These are phyloP conservation scores for Aspergillus sclerotioniger DNA, from an alignment of 495 filamentous ascomycete species.

Conservation along the genomic window DNA sequence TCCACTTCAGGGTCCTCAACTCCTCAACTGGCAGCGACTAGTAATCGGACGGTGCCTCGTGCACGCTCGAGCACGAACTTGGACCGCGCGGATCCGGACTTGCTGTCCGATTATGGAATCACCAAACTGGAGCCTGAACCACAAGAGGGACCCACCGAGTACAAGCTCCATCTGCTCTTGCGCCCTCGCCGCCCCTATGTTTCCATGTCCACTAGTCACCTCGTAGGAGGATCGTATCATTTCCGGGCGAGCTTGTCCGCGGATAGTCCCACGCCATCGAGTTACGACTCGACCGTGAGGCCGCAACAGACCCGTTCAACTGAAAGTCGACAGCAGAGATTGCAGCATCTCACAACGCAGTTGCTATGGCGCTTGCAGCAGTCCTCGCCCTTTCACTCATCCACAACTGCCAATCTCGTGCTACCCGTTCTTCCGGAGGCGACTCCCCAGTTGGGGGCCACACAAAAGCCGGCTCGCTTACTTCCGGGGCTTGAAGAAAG, in stretches of 20 bases:
- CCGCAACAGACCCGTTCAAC: slow-evolving; percentile 31
- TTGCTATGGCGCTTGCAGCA: slow-evolving; percentile 93
- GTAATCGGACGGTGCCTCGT: slow-evolving; percentile 24
- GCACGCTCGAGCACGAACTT: slow-evolving; percentile 27
- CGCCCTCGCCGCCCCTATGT: slow-evolving; percentile 73
- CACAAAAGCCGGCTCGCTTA: slow-evolving; percentile 59
- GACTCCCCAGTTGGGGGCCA: slow-evolving; percentile 48
- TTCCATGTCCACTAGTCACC: slow-evolving; percentile 57
- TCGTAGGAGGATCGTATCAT: slow-evolving; percentile 60
- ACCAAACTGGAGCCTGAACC: slow-evolving; percentile 85
- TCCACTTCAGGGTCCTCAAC: slow-evolving; percentile 51
- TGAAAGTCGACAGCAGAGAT: slow-evolving; percentile 69
- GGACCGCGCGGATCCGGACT: slow-evolving; percentile 42
- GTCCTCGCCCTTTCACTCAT: slow-evolving; percentile 84
- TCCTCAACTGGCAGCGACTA: slow-evolving; percentile 27
- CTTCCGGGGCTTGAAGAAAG: slow-evolving; percentile 87
- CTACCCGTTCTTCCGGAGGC: slow-evolving; percentile 71
- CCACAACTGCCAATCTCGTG: slow-evolving; percentile 66
- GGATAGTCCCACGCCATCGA: slow-evolving; percentile 23
- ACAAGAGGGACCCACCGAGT: slow-evolving; percentile 91
- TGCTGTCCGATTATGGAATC: slow-evolving; percentile 65
- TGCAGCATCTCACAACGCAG: slow-evolving; percentile 92
- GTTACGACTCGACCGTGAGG: slow-evolving; percentile 25
- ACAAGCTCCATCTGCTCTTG: slow-evolving; percentile 91
- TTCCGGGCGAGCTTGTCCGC: slow-evolving; percentile 35